Percentiles rank a stretch among this genome's conserved stretches.
Conservation (phyloP, 768 basidiomycete genomes). For the Naganishia vishniacii region DNA sequence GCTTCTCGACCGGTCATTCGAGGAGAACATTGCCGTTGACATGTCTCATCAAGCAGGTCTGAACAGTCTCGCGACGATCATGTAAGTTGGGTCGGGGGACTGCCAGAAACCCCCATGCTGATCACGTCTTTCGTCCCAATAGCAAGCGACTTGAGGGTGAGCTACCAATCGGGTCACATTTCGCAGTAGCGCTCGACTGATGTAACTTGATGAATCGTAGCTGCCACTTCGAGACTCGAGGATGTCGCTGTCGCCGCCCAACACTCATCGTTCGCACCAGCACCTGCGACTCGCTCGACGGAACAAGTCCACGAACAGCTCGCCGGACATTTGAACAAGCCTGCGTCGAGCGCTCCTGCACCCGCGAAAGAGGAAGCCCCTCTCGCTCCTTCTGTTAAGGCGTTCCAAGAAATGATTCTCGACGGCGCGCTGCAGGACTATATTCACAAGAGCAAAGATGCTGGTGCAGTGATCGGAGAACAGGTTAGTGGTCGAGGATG, state of each 20-base stretch:
- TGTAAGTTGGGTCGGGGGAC: background rate
- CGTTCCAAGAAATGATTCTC: slow-evolving; percentile 69
- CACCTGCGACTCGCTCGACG: slow-evolving; percentile 34
- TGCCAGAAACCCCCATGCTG: background rate
- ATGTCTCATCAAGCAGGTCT: slow-evolving; percentile 21
- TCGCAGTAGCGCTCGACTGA: background rate
- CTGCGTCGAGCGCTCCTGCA: slow-evolving; percentile 39
- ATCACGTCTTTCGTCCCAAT: background rate
- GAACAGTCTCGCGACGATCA: slow-evolving; percentile 26
- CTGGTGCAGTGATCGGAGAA: slow-evolving; percentile 69
- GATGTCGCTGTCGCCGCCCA: slow-evolving; percentile 62
- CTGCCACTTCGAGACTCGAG: slow-evolving; percentile 87
- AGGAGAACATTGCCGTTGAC: no score
- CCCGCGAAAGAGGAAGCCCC: slow-evolving; percentile 34
- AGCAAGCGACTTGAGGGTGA: slow-evolving; percentile 47
- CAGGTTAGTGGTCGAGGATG: slow-evolving; percentile 59
- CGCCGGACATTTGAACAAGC: slow-evolving; percentile 39
- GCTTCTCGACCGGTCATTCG: no score
- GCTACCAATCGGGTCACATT: background rate
- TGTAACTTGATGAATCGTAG: slow-evolving; percentile 56
- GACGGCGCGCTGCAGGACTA: slow-evolving; percentile 70
- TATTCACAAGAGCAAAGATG: slow-evolving; percentile 62
- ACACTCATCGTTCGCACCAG: slow-evolving; percentile 33
- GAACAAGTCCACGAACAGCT: slow-evolving; percentile 36
- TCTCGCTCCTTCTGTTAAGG: slow-evolving; percentile 59